Evolutionary conservation across 129 eudicot species (phyloP).

Genomic region (Escallonia rubra): DNA sequence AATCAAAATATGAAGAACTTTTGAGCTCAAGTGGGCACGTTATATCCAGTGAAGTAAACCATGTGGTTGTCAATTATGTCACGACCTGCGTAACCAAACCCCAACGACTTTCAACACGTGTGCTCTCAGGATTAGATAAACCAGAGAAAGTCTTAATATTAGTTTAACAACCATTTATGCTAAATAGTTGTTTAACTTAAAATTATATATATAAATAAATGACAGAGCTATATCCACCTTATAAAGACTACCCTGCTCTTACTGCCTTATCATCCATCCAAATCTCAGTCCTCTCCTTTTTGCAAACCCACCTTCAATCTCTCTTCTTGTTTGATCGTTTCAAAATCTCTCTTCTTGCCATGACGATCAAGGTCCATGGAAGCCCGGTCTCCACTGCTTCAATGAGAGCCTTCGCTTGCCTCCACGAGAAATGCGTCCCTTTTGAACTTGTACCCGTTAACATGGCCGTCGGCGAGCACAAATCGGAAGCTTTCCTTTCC

Average conservation of each 20-base stretch:
- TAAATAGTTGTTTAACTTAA: too few species aligned
- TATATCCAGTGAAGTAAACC: too few species aligned
- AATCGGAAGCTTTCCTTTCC: conserved; percentile 40
- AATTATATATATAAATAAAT: too few species aligned
- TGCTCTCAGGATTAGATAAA: too few species aligned
- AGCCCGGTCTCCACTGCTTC: conserved; percentile 22
- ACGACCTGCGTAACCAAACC: too few species aligned
- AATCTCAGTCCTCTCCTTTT: too few species aligned
- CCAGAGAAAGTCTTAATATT: too few species aligned
- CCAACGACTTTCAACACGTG: too few species aligned
- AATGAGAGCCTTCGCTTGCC: conserved; percentile 31
- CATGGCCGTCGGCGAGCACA: conserved; percentile 37
- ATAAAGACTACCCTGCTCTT: not conserved
- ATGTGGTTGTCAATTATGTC: too few species aligned
- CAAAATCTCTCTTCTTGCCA: not conserved
- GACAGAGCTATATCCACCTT: not conserved
- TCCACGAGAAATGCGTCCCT: conserved; percentile 44
- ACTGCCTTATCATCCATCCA: not conserved
- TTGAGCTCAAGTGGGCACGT: too few species aligned
- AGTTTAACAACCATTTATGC: too few species aligned
- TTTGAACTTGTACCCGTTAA: conserved; percentile 36
- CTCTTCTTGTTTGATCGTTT: not conserved
- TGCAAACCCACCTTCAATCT: not conserved
- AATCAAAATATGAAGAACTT: too few species aligned
- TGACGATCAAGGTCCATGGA: conserved; percentile 53